These are phyloP conservation scores for Ceratocystis cubensis DNA, from an alignment of 2,329 filamentous ascomycete species.

Conservation along the genomic window DNA sequence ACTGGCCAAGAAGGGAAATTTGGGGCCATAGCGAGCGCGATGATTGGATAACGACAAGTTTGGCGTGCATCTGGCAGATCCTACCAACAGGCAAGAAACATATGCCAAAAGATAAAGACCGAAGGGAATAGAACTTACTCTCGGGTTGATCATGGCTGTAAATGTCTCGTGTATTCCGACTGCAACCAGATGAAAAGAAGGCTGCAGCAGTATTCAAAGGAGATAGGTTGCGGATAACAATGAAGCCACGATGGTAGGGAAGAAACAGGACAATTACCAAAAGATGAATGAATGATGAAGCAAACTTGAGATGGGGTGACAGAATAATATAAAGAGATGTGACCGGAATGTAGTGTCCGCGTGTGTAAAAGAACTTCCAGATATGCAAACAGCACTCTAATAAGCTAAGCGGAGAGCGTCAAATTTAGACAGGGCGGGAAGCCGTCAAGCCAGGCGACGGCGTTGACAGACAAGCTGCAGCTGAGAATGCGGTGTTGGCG, in stretches of 20 bases:
- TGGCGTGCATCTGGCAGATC: slow-evolving; percentile 14
- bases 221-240: neutral
- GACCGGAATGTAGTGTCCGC: neutral
- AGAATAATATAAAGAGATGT: slow-evolving; percentile 6
- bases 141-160: slow-evolving; percentile 11
- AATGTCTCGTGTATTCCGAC: neutral
- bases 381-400: neutral
- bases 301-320: neutral
- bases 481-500: neutral
- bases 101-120: neutral
- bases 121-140: slow-evolving; percentile 10
- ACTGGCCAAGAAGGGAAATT: slow-evolving; percentile 20
- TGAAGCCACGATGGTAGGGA: neutral
- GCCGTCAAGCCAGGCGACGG: neutral
- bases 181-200: neutral
- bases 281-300: neutral
- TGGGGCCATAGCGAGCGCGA: slow-evolving; percentile 4
- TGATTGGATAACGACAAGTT: slow-evolving; percentile 15
- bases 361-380: neutral
- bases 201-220: neutral
- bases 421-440: neutral
- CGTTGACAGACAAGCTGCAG: neutral
- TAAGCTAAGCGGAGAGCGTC: neutral
- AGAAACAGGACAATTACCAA: neutral
- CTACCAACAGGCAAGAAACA: neutral